Evolutionary conservation across 2,329 filamentous ascomycete species (phyloP).

Genomic region (Exophiala phaeomuriformis): DNA sequence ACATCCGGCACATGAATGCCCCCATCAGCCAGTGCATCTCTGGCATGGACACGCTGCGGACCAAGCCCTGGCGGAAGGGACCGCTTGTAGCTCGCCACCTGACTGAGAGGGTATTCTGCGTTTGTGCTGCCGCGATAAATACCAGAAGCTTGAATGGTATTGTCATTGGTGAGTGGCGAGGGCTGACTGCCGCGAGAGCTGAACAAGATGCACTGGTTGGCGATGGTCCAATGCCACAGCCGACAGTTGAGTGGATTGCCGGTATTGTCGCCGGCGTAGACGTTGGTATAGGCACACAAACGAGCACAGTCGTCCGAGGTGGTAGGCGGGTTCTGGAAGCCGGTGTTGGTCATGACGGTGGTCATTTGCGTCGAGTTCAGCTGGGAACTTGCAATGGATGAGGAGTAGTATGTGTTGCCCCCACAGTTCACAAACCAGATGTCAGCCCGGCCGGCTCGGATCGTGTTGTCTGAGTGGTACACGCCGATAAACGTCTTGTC

Average conservation of each 20-base stretch:
- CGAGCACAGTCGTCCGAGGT: constrained; percentile 15
- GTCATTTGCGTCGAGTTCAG: not conserved
- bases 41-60: not conserved
- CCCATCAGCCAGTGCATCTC: constrained; percentile 5
- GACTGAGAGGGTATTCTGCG: not conserved
- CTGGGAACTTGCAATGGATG: not conserved
- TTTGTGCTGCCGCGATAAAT: constrained; percentile 3
- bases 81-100: constrained; percentile 9
- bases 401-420: constrained; percentile 5
- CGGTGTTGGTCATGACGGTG: not conserved
- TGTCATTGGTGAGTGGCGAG: not conserved
- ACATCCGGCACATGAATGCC: constrained; percentile 1
- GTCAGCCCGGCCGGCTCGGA: not conserved
- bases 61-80: constrained; percentile 1
- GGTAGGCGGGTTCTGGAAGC: not conserved
- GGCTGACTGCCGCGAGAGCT: not conserved
- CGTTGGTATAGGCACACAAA: constrained; percentile 4
- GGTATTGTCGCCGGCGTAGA: not conserved
- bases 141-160: constrained; percentile 6
- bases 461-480: constrained; percentile 3
- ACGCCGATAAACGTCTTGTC: constrained; percentile 10
- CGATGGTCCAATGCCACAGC: not conserved
- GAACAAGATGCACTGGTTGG: not conserved
- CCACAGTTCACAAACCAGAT: constrained; percentile 8
- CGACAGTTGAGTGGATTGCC: not conserved